Conservation (phyloP, 495 filamentous ascomycete genomes). For the Evernia prunastri region DNA sequence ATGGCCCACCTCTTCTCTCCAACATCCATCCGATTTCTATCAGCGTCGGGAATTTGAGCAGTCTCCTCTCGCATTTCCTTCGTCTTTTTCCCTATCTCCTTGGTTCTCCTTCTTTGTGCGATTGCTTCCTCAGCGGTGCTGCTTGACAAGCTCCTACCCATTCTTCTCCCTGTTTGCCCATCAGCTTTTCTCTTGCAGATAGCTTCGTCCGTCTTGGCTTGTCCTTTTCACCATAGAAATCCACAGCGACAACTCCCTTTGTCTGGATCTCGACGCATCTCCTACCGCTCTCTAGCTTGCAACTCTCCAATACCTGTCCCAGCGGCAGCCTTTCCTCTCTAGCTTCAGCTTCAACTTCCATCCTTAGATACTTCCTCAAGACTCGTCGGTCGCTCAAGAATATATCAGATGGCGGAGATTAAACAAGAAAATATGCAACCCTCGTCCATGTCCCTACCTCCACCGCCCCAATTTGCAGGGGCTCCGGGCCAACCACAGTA, state of each 20-base stretch:
- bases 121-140: constrained; percentile 20
- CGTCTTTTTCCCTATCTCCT: constrained; percentile 26
- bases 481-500: constrained; percentile 65
- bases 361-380: constrained; percentile 5
- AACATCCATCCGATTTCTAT: constrained; percentile 9
- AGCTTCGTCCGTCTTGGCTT: constrained; percentile 11
- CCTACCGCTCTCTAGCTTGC: constrained; percentile 9
- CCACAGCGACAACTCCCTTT: constrained; percentile 5
- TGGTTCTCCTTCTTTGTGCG: constrained; percentile 24
- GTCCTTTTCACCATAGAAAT: constrained; percentile 8
- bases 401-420: constrained; percentile 21
- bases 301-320: constrained; percentile 14
- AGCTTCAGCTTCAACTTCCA: constrained; percentile 17
- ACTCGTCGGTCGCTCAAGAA: constrained; percentile 14
- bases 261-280: constrained; percentile 11
- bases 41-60: constrained; percentile 19
- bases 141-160: constrained; percentile 24
- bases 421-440: constrained; percentile 25
- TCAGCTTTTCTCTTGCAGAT: constrained; percentile 31
- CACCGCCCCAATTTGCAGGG: constrained; percentile 59
- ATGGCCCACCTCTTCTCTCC: constrained; percentile 23
- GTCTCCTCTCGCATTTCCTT: constrained; percentile 27
- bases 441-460: constrained; percentile 51
- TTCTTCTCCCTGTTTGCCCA: constrained; percentile 30
- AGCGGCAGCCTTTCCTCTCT: constrained; percentile 10